phyloP scores from a whole-genome alignment of 2,329 filamentous ascomycete species.

The Elsinoe perseae region DNA sequence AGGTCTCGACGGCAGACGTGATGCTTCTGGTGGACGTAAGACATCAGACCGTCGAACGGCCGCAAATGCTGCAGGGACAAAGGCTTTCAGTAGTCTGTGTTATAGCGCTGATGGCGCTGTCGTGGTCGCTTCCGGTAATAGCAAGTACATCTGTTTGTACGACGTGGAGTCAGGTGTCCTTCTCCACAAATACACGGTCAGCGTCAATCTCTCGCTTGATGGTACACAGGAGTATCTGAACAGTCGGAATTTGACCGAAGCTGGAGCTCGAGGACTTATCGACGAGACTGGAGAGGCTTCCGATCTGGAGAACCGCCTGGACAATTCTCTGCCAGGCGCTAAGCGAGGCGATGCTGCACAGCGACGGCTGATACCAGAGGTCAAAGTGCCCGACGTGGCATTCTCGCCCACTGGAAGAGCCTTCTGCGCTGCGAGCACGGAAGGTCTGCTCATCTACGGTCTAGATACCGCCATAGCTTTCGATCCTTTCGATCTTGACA shows the following conservation, averaged over 20 bases:
- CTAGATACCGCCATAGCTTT: conserved; percentile 78
- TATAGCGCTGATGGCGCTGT: conserved; percentile 93
- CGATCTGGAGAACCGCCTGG: conserved; percentile 76
- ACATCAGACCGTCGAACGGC: conserved; percentile 81
- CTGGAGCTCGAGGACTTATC: conserved; percentile 73
- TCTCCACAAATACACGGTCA: conserved; percentile 91
- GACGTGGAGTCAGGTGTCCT: conserved; percentile 88
- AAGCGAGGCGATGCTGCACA: conserved; percentile 79
- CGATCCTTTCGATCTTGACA: conserved; percentile 92
- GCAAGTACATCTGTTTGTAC: conserved; percentile 97
- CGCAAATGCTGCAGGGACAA: conserved; percentile 82
- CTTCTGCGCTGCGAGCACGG: conserved; percentile 91
- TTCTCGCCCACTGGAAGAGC: conserved; percentile 84
- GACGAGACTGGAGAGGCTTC: conserved; percentile 84
- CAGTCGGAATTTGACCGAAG: conserved; percentile 84
- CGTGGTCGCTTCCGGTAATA: conserved; percentile 83
- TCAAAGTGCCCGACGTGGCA: conserved; percentile 73
- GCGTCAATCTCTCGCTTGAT: conserved; percentile 87
- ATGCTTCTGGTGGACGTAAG: conserved; percentile 87
- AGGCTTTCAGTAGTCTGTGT: conserved; percentile 76
- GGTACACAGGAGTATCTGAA: conserved; percentile 97
- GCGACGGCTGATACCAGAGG: conserved; percentile 68
- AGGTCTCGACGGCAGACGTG: conserved; percentile 80
- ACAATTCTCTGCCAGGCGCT: conserved; percentile 72
- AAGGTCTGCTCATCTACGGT: conserved; percentile 89